These are phyloP conservation scores for Diplogelasinospora grovesii DNA, from an alignment of 495 filamentous ascomycete genomes.

Conservation along the genomic window DNA sequence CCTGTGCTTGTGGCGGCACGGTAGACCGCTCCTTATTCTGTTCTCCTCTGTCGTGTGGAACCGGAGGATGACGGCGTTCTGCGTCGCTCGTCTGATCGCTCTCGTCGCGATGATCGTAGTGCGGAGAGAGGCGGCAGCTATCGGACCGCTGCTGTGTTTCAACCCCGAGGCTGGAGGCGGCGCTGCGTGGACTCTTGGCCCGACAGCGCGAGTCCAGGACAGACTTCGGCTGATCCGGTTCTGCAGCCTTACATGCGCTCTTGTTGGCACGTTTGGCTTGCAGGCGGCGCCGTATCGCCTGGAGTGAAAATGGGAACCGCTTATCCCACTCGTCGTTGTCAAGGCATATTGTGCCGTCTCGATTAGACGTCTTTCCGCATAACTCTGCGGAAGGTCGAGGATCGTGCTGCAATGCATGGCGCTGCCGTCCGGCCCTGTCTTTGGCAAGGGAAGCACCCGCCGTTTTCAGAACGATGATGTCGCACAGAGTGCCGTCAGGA, in stretches of 20 bases:
- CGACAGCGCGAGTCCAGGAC: conserved; percentile 6
- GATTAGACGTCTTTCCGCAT: conserved; percentile 10
- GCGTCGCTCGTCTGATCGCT: conserved; percentile 3
- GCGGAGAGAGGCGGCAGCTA: conserved; percentile 1
- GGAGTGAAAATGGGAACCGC: conserved; percentile 9
- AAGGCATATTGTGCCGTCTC: conserved; percentile 9
- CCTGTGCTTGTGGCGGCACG: conserved; percentile 1
- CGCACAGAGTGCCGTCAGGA: background rate
- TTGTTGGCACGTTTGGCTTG: conserved; percentile 7
- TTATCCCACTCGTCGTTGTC: conserved; percentile 7
- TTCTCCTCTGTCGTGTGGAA: conserved; percentile 6
- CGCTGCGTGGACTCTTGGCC: conserved; percentile 2
- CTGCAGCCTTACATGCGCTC: conserved; percentile 5
- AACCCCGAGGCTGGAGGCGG: background rate
- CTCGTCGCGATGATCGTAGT: background rate
- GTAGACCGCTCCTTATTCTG: background rate
- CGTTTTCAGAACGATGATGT: conserved; percentile 6
- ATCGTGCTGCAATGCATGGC: conserved; percentile 9
- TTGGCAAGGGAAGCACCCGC: conserved; percentile 10
- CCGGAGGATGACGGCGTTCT: conserved; percentile 3
- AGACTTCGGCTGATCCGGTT: conserved; percentile 9
- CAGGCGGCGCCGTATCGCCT: conserved; percentile 1
- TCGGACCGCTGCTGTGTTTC: background rate
- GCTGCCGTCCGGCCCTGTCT: conserved; percentile 6
- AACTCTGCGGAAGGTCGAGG: conserved; percentile 8